Evolutionary conservation across 768 basidiomycete genomes (phyloP).

Genomic region (Xanthoconium stramineum): DNA sequence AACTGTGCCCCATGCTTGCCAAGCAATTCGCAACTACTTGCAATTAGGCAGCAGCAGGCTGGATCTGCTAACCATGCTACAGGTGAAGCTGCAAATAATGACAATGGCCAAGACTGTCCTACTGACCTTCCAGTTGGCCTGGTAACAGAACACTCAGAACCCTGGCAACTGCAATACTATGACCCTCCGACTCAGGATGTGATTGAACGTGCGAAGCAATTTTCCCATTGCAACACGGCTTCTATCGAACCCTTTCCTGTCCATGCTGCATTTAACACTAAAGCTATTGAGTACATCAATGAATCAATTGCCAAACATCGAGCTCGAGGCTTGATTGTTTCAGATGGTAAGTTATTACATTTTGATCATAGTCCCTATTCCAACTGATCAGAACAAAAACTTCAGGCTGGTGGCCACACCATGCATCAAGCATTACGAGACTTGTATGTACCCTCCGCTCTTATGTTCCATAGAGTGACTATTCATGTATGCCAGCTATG

Average conservation of each 20-base stretch:
- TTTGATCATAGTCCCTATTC: neutral
- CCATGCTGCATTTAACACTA: neutral
- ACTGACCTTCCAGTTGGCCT: neutral
- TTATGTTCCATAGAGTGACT: too few species aligned
- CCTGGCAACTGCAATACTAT: conserved; percentile 6
- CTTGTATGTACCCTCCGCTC: neutral
- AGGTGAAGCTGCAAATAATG: neutral
- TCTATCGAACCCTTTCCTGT: conserved; percentile 5
- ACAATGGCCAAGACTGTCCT: neutral
- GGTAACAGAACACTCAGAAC: neutral
- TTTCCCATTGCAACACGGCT: neutral
- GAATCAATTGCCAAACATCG: neutral
- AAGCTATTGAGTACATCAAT: neutral
- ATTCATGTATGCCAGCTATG: too few species aligned
- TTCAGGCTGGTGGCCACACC: neutral
- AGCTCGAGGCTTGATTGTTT: neutral
- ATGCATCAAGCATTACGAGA: neutral
- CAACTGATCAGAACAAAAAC: too few species aligned
- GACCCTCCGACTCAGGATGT: neutral
- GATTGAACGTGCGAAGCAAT: too few species aligned
- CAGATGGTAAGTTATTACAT: neutral
- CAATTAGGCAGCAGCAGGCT: neutral
- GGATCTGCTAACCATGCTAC: neutral
- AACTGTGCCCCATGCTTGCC: neutral
- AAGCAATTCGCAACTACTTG: neutral